Base-by-base conservation (phyloP, 2,329 filamentous ascomycete genomes). In the Claviceps purpurea region DNA sequence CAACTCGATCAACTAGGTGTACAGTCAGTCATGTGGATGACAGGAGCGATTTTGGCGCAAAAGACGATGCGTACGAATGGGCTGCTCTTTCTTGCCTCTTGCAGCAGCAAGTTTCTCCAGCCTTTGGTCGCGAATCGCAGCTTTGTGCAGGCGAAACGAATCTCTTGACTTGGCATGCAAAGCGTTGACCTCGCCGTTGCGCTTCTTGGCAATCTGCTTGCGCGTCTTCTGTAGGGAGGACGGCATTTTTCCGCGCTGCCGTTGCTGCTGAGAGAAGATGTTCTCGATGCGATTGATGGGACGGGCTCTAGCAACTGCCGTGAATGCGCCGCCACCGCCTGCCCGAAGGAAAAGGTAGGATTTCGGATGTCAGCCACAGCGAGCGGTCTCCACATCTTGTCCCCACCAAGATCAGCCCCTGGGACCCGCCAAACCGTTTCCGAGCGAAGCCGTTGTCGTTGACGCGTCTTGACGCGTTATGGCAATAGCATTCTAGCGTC, bases 131-230 rank as follows among this genome's bases (percentile, higher is more conserved):
- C 93, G 78, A 57, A 84, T 78, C 56, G 81, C 79, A 20, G 93
- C 93, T 61, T 83, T 79, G 65, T 89, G 85, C 56, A 97, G 73
- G 50, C 88, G 80, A 62, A 85, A 80, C 3, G 89, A 87, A 72
- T 97, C 88, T 58, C 93, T 78, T 55, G 89, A 95, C 65, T 89
- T 89, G 68, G 89, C 85, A 64, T 97, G 91, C 22, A 97, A 76
- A 13, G 84, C 77, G 34, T 84, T 82, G 47, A 88, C 77, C 41
- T 82, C 81, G 20, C 82, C 81, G 57, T 82, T 81, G 58, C 85
- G 82, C 77, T 96, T 96, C 73, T 95, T 95, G 38, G 82, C 74
- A 57, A 97, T 91, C 57, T 89, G 82, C 72, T 97, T 97, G 56
- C 86, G 81, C 20, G 93, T 86, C 66, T 96, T 97, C 57, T 81